These are phyloP conservation scores for Pyrenopolyporus hunteri DNA, from an alignment of 495 filamentous ascomycete species.

Conservation along the genomic window DNA sequence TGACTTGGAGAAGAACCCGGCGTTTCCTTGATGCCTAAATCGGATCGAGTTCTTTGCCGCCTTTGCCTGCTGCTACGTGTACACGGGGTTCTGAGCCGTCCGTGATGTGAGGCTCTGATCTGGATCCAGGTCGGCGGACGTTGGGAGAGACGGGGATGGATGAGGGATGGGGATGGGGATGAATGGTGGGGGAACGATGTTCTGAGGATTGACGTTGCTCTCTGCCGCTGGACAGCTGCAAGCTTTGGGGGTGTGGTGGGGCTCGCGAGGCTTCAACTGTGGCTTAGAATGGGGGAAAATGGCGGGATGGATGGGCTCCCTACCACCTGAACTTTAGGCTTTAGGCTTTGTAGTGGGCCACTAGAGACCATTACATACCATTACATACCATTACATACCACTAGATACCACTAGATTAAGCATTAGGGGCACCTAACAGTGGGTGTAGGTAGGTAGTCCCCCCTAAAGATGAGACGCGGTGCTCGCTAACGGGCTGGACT, in stretches of 20 bases:
- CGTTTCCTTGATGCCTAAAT: constrained; percentile 29
- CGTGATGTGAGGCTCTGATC: constrained; percentile 20
- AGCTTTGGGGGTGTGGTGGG: constrained; percentile 11
- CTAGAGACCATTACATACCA: too few species aligned
- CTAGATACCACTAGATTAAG: neutral
- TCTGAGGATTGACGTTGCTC: constrained; percentile 34
- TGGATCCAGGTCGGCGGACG: constrained; percentile 23
- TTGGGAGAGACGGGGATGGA: constrained; percentile 10
- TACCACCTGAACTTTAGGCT: neutral
- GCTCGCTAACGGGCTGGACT: constrained; percentile 2
- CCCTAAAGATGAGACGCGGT: neutral
- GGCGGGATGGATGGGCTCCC: neutral
- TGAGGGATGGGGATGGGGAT: constrained; percentile 8
- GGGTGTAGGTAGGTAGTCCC: neutral
- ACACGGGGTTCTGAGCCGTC: constrained; percentile 19
- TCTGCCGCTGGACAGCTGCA: constrained; percentile 28
- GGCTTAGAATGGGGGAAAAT: constrained; percentile 28
- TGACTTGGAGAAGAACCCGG: neutral
- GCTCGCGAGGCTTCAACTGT: constrained; percentile 23
- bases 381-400: neutral
- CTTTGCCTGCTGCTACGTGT: constrained; percentile 33
- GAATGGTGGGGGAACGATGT: constrained; percentile 7
- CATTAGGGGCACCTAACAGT: too few species aligned
- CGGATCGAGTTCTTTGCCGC: constrained; percentile 10
- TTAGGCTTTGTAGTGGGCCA: too few species aligned